Evolutionary conservation across 495 filamentous ascomycete genomes (phyloP).

Genomic region (Chaetomium cochliodes): DNA sequence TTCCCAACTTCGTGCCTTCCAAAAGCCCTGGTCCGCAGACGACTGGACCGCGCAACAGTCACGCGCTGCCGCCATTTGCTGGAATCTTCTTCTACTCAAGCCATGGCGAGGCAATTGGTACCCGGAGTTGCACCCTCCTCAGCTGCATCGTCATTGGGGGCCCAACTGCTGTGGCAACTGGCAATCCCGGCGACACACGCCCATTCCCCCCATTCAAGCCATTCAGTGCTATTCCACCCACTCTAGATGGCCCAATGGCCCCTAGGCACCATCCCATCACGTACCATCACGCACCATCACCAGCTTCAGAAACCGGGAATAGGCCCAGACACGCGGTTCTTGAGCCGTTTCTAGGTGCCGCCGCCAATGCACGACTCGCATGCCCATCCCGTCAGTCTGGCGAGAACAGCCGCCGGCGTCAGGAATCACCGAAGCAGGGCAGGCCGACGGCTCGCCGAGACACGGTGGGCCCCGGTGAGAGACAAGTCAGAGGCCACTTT

Average conservation of each 20-base stretch:
- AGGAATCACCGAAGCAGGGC: background rate
- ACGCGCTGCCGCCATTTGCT: constrained; percentile 2
- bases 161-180: background rate
- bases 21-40: constrained; percentile 5
- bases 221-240: no score
- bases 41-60: background rate
- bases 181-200: background rate
- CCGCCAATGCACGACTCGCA: constrained; percentile 14
- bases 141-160: background rate
- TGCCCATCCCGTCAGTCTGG: background rate
- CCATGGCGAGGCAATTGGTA: constrained; percentile 5
- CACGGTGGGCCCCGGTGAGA: constrained; percentile 15
- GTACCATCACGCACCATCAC: background rate
- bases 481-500: constrained; percentile 13
- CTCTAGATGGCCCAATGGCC: background rate
- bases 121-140: background rate
- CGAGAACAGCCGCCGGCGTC: background rate
- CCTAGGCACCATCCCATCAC: background rate
- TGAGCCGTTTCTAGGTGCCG: background rate
- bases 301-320: background rate
- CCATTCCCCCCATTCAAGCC: background rate
- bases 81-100: background rate
- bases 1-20: constrained; percentile 13
- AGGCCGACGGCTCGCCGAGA: background rate
- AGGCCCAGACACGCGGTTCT: background rate